Conservation (phyloP, 129 eudicot genomes). For the Saussurea involucrata region DNA sequence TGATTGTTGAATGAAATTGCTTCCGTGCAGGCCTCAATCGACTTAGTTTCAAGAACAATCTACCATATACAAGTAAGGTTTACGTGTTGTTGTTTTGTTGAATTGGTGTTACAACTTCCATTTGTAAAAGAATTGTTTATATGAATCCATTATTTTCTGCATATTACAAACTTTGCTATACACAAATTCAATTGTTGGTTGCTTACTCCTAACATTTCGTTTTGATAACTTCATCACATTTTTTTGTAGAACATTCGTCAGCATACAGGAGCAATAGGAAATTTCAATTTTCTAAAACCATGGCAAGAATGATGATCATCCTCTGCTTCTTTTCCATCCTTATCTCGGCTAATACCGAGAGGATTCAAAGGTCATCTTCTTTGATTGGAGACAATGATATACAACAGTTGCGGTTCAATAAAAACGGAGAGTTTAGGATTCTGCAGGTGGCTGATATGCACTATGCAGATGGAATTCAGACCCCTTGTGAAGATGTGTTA, state of each 20-base stretch:
- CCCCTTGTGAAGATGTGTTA: slow-evolving; percentile 62
- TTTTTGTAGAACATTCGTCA: neutral
- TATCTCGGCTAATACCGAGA: neutral
- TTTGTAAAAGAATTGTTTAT: too few relatives aligned
- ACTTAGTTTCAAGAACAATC: too few relatives aligned
- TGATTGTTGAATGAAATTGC: too few relatives aligned
- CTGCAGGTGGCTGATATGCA: slow-evolving; percentile 94
- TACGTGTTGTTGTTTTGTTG: too few relatives aligned
- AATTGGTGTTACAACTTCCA: too few relatives aligned
- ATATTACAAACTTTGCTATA: too few relatives aligned
- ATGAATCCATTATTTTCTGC: too few relatives aligned
- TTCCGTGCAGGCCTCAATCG: too few relatives aligned
- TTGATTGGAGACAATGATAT: neutral
- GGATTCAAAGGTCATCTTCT: neutral
- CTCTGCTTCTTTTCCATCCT: neutral
- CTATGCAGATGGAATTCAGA: slow-evolving; percentile 61
- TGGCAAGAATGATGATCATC: neutral
- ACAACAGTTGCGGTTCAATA: slow-evolving; percentile 39
- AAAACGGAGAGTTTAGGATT: slow-evolving; percentile 64
- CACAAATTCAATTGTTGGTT: too few relatives aligned
- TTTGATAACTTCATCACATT: neutral
- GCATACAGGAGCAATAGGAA: neutral
- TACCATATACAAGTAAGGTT: too few relatives aligned
- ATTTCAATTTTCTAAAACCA: neutral
- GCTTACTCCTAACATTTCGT: too few relatives aligned